Evolutionary conservation across 257 asterid genomes (phyloP).

Genomic region (Nemophila menziesii): DNA sequence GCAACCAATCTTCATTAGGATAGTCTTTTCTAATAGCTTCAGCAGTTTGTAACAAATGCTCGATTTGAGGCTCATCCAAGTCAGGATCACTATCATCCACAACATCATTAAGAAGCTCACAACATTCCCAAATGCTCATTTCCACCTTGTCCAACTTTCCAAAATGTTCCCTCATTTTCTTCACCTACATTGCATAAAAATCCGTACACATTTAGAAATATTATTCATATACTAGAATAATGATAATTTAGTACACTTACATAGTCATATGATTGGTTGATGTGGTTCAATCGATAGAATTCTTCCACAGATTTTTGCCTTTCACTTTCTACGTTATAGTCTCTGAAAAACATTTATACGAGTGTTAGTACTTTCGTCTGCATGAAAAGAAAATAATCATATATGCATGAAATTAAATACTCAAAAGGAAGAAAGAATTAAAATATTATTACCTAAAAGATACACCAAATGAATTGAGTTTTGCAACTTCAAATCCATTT

Average conservation of each 20-base stretch:
- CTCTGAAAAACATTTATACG: constrained; percentile 11
- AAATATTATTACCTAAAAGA: constrained; percentile 32
- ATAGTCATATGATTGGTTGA: constrained; percentile 2
- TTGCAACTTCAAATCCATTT: constrained; percentile 39
- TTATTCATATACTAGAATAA: not conserved
- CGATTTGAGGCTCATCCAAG: constrained; percentile 41
- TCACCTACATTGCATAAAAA: constrained; percentile 17
- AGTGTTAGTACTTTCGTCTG: too few species aligned
- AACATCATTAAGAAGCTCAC: constrained; percentile 32
- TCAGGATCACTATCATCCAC: constrained; percentile 50
- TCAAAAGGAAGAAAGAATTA: not conserved
- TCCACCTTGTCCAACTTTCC: constrained; percentile 19
- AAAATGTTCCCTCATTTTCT: constrained; percentile 26
- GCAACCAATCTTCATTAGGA: constrained; percentile 42
- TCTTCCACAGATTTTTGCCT: constrained; percentile 1
- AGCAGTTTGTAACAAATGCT: constrained; percentile 39
- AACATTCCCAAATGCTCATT: constrained; percentile 52
- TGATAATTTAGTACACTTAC: not conserved
- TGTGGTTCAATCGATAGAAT: constrained; percentile 4
- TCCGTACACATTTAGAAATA: too few species aligned
- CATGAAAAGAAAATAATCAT: too few species aligned
- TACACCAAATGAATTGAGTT: constrained; percentile 49
- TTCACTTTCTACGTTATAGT: not conserved
- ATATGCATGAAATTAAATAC: too few species aligned
- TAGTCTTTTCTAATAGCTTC: constrained; percentile 42